A percentile compares a stretch with the other conserved stretches of the same genome.
These are phyloP conservation scores for Apiospora aurea DNA, from an alignment of 2,329 filamentous ascomycete genomes.

Conservation along the genomic window DNA sequence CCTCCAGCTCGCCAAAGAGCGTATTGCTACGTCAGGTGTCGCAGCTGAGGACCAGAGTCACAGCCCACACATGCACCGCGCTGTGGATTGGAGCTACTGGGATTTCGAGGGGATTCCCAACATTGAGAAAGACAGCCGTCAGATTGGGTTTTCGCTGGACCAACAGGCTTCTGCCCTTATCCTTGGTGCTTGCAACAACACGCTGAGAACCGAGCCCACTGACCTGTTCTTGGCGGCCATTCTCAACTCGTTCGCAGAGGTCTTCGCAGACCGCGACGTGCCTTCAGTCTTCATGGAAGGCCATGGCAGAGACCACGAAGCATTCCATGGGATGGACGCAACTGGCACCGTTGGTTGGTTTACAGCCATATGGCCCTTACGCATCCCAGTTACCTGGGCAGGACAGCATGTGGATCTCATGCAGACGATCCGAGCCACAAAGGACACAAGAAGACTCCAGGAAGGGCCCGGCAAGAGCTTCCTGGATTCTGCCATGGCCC, in stretches of 20 bases:
- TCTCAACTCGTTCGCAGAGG: slow-evolving; percentile 21
- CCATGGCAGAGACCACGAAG: slow-evolving; percentile 24
- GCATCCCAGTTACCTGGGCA: neutral
- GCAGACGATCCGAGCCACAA: slow-evolving; percentile 22
- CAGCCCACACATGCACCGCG: neutral
- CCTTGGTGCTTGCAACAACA: slow-evolving; percentile 24
- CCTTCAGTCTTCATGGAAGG: slow-evolving; percentile 24
- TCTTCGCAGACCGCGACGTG: slow-evolving; percentile 18
- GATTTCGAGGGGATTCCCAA: neutral
- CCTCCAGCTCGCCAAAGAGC: neutral
- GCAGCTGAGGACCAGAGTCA: neutral
- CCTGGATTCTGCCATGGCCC: slow-evolving; percentile 5
- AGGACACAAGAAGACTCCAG: slow-evolving; percentile 12
- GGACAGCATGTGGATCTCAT: slow-evolving; percentile 2
- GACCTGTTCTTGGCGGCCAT: slow-evolving; percentile 23
- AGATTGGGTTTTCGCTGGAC: slow-evolving; percentile 22
- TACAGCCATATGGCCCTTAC: slow-evolving; percentile 23
- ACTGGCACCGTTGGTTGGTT: slow-evolving; percentile 28
- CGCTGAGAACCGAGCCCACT: slow-evolving; percentile 19
- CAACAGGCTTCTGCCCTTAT: neutral
- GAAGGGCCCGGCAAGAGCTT: slow-evolving; percentile 3
- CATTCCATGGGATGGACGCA: slow-evolving; percentile 14
- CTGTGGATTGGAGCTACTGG: slow-evolving; percentile 1
- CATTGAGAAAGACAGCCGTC: neutral
- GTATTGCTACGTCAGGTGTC: neutral